Percentiles rank a stretch among this genome's conserved stretches.
phyloP scores from a whole-genome alignment of 2,329 filamentous ascomycete species.

The Beauveria scarabaeidicola region DNA sequence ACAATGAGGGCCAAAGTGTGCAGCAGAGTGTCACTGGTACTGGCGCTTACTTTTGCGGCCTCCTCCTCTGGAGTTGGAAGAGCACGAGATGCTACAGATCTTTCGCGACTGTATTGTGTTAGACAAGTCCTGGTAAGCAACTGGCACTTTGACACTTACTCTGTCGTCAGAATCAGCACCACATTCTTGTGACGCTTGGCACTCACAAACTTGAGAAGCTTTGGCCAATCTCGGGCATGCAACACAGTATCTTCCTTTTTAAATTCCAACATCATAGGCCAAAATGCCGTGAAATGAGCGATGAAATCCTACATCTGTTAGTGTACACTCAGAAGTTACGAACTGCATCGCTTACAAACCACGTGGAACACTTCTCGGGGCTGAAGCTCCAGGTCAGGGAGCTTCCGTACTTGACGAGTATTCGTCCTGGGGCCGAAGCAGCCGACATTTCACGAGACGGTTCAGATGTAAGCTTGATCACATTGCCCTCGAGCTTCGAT shows the following conservation, averaged over 20 bases:
- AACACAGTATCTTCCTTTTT: slow-evolving; percentile 23
- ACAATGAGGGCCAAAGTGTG: slow-evolving; percentile 4
- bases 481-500: slow-evolving; percentile 24
- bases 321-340: background rate
- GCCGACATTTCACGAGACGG: slow-evolving; percentile 17
- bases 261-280: slow-evolving; percentile 31
- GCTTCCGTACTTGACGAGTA: slow-evolving; percentile 28
- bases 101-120: background rate
- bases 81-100: background rate
- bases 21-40: background rate
- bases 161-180: slow-evolving; percentile 18
- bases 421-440: slow-evolving; percentile 15
- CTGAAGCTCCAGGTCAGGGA: slow-evolving; percentile 31
- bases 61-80: background rate
- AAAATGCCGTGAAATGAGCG: slow-evolving; percentile 34
- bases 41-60: background rate
- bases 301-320: slow-evolving; percentile 26
- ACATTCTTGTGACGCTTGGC: slow-evolving; percentile 15
- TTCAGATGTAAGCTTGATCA: slow-evolving; percentile 23
- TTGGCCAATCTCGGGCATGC: slow-evolving; percentile 21
- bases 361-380: slow-evolving; percentile 32
- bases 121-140: background rate
- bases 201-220: slow-evolving; percentile 20
- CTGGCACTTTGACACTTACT: slow-evolving; percentile 8
- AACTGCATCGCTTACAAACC: slow-evolving; percentile 30